These are phyloP conservation scores for Scutellaria baicalensis DNA, from an alignment of 257 asterid genomes.

Conservation along the genomic window DNA sequence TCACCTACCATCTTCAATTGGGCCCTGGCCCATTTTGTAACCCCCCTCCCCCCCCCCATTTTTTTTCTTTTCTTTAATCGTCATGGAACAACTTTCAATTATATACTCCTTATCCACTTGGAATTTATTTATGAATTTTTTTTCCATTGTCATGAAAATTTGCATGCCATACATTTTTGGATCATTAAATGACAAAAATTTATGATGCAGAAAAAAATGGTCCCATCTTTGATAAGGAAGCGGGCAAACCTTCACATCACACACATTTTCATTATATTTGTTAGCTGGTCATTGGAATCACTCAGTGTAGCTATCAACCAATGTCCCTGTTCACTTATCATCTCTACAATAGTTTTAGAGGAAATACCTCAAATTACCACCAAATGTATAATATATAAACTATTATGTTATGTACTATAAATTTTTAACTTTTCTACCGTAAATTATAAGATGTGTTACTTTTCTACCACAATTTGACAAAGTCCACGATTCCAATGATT, in stretches of 20 bases:
- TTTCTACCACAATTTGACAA: too few species aligned
- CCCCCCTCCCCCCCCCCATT: too few species aligned
- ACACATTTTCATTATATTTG: not conserved
- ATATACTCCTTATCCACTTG: not conserved
- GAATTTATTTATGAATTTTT: not conserved
- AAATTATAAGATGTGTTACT: too few species aligned
- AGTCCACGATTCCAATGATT: too few species aligned
- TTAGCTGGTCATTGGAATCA: not conserved
- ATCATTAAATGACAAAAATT: not conserved
- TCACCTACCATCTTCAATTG: not conserved
- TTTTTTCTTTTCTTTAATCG: too few species aligned
- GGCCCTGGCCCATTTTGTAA: not conserved
- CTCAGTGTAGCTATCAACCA: too few species aligned
- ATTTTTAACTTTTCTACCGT: too few species aligned
- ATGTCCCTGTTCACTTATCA: too few species aligned
- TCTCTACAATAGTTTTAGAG: too few species aligned
- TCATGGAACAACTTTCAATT: not conserved
- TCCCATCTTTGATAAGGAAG: not conserved
- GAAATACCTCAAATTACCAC: too few species aligned
- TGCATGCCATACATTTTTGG: not conserved
- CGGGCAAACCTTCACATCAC: not conserved
- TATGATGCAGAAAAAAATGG: not conserved
- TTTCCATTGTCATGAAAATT: not conserved
- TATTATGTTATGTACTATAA: too few species aligned
- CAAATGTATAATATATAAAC: too few species aligned